phyloP scores from a whole-genome alignment of 164 flowering plant genomes.

The Chloranthus sessilifolius region DNA sequence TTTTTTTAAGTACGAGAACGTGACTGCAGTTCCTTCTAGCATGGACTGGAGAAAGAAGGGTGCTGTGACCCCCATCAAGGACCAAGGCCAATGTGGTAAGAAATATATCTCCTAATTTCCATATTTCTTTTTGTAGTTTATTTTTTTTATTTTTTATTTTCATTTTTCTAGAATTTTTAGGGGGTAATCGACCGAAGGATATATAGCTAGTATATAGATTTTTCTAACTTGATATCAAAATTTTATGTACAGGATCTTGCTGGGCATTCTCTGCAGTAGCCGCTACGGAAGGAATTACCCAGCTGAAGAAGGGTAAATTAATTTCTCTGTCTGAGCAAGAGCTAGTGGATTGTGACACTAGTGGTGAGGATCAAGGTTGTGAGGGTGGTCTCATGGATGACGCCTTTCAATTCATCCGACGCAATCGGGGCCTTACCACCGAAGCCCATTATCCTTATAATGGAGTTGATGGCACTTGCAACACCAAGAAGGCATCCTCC shows the following conservation, averaged over 20 bases:
- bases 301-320: slow-evolving; percentile 10
- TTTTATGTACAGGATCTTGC: slow-evolving; percentile 8
- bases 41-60: slow-evolving; percentile 26
- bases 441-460: slow-evolving; percentile 27
- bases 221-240: neutral
- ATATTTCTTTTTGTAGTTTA: no score
- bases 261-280: slow-evolving; percentile 19
- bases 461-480: slow-evolving; percentile 18
- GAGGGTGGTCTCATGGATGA: slow-evolving; percentile 22
- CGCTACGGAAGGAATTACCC: slow-evolving; percentile 10
- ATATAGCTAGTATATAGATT: neutral
- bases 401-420: slow-evolving; percentile 19
- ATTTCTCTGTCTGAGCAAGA: slow-evolving; percentile 16
- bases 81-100: slow-evolving; percentile 24
- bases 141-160: no score
- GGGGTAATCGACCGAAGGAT: no score
- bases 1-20: slow-evolving; percentile 16
- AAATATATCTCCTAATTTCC: no score
- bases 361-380: slow-evolving; percentile 12
- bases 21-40: slow-evolving; percentile 6
- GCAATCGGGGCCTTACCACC: slow-evolving; percentile 22
- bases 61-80: slow-evolving; percentile 23
- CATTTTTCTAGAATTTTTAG: no score
- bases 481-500: neutral
- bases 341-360: slow-evolving; percentile 17